Percentiles rank a stretch among this genome's conserved stretches.
These are phyloP conservation scores for Trichomonas vaginalis DNA, from an alignment of 208 protist species.

Conservation along the genomic window DNA sequence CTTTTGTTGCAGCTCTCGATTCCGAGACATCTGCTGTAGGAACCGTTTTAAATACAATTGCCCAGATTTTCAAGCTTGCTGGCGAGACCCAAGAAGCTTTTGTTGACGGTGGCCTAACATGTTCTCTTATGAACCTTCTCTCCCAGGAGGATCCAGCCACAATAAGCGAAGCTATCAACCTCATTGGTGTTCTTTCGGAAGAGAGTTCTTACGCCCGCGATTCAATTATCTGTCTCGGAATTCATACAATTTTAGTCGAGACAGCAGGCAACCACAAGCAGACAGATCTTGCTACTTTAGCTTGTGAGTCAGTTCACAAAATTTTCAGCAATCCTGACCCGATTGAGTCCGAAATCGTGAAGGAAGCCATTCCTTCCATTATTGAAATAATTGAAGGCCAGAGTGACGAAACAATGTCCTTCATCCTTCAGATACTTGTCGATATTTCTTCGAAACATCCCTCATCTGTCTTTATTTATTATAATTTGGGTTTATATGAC, in stretches of 20 bases:
- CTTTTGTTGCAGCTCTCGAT: background rate
- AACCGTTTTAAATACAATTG: background rate
- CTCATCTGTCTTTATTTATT: background rate
- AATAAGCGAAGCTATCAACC: background rate
- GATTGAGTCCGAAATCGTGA: background rate
- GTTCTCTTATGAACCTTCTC: background rate
- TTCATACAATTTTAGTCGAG: background rate
- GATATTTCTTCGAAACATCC: background rate
- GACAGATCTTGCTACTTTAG: background rate
- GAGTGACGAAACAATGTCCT: background rate
- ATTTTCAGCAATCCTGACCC: background rate
- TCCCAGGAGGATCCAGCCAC: background rate
- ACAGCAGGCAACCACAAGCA: background rate
- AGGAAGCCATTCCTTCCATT: background rate
- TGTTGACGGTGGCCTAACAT: background rate
- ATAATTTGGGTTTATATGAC: background rate
- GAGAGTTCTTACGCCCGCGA: background rate
- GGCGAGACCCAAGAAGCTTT: background rate
- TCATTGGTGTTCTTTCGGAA: background rate
- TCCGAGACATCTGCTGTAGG: background rate
- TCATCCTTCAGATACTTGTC: background rate
- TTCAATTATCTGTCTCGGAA: background rate
- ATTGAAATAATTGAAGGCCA: background rate
- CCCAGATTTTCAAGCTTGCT: background rate
- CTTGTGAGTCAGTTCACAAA: background rate